Evolutionary conservation across 805 yeast genomes (phyloP), one percentile per base, ranked within the genome.

Genomic region (Suhomyces xylopsoci): DNA sequence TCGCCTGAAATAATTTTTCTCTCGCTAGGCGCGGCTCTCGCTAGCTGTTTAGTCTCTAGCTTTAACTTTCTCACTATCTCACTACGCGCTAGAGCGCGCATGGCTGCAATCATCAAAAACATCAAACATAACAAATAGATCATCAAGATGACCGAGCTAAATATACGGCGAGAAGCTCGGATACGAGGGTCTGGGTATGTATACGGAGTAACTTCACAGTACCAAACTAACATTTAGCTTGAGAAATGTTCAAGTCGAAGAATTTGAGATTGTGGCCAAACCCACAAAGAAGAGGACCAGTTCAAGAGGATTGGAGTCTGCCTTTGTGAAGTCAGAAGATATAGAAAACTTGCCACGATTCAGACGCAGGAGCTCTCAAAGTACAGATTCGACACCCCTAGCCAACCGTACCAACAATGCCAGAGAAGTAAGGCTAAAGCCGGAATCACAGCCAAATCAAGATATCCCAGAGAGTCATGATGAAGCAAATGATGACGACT

Each of bases 151-250:
- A 42, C 49, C 17, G 55, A 52, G 20, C 52, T 55, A 40, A 45
- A 49, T 43, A 53, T 51, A 61, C 62, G 56, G 57, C 60, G 63
- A 25, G 70, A 73, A 53, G 62, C 74, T 40, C 62, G 79, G 32
- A 59, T 68, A 25, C 62, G 78, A 46, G 79, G 79, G 22, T 67
- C 77, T 20, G 78, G 75, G 78, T 73, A 74, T 59, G 79, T 71
- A 17, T 17, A 10, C 6, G 20, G 10, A 7, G 15, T 30, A 28
- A 25, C 17, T 14, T 6, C 32, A 9, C 17, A 5, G 17, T 2
- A 36, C 15, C 24, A 22, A 47, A 58, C 62, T 60, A 60, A 61
- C 62, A 22, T 19, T 12, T 48, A 64, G 66, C 25, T 53, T 49
- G 42, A 57, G 64, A 42, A 52, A 48, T n/a, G 55, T 62, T 36